phyloP scores from a whole-genome alignment of 1,284 basidiomycete species.

The Rugiboletus extremiorientalis region DNA sequence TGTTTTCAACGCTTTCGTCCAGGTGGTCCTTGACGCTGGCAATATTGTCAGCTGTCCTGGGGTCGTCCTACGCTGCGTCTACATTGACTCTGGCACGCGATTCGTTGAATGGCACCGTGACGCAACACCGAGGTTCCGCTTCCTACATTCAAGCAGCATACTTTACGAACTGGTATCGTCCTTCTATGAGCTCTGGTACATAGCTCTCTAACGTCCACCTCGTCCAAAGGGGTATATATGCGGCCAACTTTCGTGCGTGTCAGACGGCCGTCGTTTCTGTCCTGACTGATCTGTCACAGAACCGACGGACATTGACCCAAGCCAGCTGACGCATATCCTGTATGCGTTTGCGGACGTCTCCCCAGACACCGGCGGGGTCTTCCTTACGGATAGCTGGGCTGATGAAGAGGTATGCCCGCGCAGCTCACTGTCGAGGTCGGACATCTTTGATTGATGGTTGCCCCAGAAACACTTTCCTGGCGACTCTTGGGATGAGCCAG shows the following conservation, averaged over 20 bases:
- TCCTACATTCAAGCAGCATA: slow-evolving; percentile 60
- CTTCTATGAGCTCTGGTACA: neutral
- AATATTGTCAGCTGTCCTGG: slow-evolving; percentile 10
- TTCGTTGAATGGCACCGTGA: slow-evolving; percentile 26
- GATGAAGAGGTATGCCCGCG: slow-evolving; percentile 71
- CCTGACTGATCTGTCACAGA: slow-evolving; percentile 39
- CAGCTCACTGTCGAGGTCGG: neutral
- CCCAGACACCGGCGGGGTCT: slow-evolving; percentile 62
- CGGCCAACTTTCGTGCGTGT: slow-evolving; percentile 69
- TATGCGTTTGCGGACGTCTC: slow-evolving; percentile 87
- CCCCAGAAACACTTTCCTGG: slow-evolving; percentile 62
- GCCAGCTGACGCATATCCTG: slow-evolving; percentile 72
- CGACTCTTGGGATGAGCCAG: slow-evolving; percentile 61
- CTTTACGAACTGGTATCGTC: slow-evolving; percentile 61
- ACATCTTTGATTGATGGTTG: neutral
- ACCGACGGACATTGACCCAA: slow-evolving; percentile 57
- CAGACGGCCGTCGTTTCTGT: neutral
- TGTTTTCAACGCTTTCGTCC: neutral
- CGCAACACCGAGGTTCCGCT: slow-evolving; percentile 47
- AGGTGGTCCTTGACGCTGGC: slow-evolving; percentile 9
- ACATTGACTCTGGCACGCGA: slow-evolving; percentile 1
- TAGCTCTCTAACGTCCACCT: slow-evolving; percentile 2
- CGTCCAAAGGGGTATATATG: slow-evolving; percentile 72
- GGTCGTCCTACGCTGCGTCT: slow-evolving; percentile 10
- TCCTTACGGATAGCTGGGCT: slow-evolving; percentile 78